A percentile compares a stretch with the other conserved stretches of the same genome.
Evolutionary conservation across 1,139 yeast genomes (phyloP).

Genomic region (Yarrowia galli): DNA sequence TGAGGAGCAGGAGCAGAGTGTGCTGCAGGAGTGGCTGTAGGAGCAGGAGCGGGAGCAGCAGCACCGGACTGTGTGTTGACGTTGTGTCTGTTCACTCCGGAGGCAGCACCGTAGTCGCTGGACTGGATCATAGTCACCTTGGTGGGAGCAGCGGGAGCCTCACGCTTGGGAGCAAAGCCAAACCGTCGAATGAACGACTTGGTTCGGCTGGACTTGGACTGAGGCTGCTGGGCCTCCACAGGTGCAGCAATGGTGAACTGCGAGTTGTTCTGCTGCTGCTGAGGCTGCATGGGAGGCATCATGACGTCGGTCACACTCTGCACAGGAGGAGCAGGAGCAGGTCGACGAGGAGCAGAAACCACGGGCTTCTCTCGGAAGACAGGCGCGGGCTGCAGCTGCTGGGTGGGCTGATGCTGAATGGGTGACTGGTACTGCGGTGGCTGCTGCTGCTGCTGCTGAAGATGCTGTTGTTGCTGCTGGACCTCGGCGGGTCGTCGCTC

Average conservation of each 20-base stretch:
- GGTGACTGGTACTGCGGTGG: constrained; percentile 7
- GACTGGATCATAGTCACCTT: constrained; percentile 31
- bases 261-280: constrained; percentile 12
- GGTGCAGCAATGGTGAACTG: constrained; percentile 20
- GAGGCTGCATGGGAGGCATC: constrained; percentile 10
- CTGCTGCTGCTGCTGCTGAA: constrained; percentile 12
- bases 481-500: constrained; percentile 1
- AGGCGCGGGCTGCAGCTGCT: constrained; percentile 33
- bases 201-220: constrained; percentile 21
- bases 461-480: background rate
- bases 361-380: constrained; percentile 26
- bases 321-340: constrained; percentile 28
- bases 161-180: constrained; percentile 36
- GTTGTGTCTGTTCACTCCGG: no score
- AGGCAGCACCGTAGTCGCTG: constrained; percentile 1
- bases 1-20: background rate
- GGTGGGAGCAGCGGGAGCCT: constrained; percentile 39
- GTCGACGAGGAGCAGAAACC: constrained; percentile 15
- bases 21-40: background rate
- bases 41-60: background rate
- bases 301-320: background rate
- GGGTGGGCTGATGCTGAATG: background rate
- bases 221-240: constrained; percentile 1
- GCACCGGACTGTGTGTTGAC: background rate
- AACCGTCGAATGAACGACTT: constrained; percentile 36